phyloP scores from a whole-genome alignment of 805 yeast genomes.

The Candida multigemmis region DNA sequence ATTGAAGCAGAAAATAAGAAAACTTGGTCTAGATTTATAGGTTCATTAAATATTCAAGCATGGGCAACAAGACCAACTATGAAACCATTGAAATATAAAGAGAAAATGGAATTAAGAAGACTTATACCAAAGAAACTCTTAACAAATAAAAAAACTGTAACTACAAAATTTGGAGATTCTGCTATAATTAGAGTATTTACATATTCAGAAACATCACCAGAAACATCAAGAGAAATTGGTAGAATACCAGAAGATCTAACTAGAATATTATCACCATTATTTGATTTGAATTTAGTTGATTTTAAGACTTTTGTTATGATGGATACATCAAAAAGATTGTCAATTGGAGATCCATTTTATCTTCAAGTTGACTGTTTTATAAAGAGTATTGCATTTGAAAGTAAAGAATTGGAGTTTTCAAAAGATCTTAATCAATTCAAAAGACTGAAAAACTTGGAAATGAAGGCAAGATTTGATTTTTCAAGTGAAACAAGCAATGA shows the following conservation, averaged over 20 bases:
- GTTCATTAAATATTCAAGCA: constrained; percentile 51
- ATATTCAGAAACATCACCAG: constrained; percentile 6
- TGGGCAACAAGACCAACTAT: constrained; percentile 66
- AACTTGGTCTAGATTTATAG: constrained; percentile 42
- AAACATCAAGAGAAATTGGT: constrained; percentile 56
- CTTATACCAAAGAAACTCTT: constrained; percentile 14
- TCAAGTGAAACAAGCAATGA: constrained; percentile 46
- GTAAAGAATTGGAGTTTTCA: constrained; percentile 4
- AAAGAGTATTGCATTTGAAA: constrained; percentile 24
- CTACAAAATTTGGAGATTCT: constrained; percentile 12
- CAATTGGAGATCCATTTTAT: constrained; percentile 70
- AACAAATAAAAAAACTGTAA: constrained; percentile 4
- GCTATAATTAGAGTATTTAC: constrained; percentile 27
- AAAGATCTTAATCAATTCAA: constrained; percentile 5
- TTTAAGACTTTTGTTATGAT: constrained; percentile 53
- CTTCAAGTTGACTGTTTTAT: constrained; percentile 64
- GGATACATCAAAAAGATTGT: constrained; percentile 43
- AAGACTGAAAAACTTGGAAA: constrained; percentile 9
- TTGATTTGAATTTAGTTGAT: constrained; percentile 43
- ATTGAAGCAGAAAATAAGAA: too few species aligned
- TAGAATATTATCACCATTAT: constrained; percentile 51
- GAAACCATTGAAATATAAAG: constrained; percentile 35
- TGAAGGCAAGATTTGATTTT: constrained; percentile 13
- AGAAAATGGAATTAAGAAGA: constrained; percentile 30
- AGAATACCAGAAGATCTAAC: constrained; percentile 68